A percentile compares a stretch with the other conserved stretches of the same genome.
phyloP scores from a whole-genome alignment of 805 yeast species.

The Allodekkera sacchari region DNA sequence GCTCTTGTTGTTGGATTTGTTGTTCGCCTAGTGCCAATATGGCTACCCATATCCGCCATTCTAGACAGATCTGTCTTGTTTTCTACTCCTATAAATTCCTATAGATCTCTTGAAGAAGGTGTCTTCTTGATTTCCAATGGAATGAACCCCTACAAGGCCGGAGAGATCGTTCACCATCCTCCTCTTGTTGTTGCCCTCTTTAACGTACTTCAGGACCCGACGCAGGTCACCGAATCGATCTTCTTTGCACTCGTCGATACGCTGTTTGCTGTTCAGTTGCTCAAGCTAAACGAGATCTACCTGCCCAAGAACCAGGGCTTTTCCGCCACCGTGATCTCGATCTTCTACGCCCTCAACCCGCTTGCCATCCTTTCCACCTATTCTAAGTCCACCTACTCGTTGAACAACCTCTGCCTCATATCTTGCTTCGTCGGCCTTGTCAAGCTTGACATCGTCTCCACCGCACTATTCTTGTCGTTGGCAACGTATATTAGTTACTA shows the following conservation, averaged over 20 bases:
- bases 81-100: conserved; percentile 69
- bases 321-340: conserved; percentile 16
- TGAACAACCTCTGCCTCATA: conserved; percentile 52
- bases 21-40: conserved; percentile 21
- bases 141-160: conserved; percentile 58
- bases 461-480: conserved; percentile 45
- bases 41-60: conserved; percentile 23
- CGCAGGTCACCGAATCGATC: conserved; percentile 20
- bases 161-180: conserved; percentile 82
- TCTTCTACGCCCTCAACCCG: conserved; percentile 75
- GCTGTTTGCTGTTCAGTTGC: conserved; percentile 45
- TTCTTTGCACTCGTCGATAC: conserved; percentile 56
- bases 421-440: conserved; percentile 36
- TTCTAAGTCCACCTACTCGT: conserved; percentile 56
- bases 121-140: conserved; percentile 48
- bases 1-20: too few relatives aligned
- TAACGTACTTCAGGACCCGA: conserved; percentile 23
- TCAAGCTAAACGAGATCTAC: conserved; percentile 37
- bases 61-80: conserved; percentile 51
- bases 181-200: conserved; percentile 58
- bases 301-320: conserved; percentile 13
- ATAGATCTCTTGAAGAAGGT: conserved; percentile 57
- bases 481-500: conserved; percentile 59
- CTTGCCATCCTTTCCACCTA: conserved; percentile 59
- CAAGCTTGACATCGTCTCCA: conserved; percentile 29